A percentile compares a stretch with the other conserved stretches of the same genome.
phyloP scores from a whole-genome alignment of 768 basidiomycete species.

The Hirschioporus abietinus region DNA sequence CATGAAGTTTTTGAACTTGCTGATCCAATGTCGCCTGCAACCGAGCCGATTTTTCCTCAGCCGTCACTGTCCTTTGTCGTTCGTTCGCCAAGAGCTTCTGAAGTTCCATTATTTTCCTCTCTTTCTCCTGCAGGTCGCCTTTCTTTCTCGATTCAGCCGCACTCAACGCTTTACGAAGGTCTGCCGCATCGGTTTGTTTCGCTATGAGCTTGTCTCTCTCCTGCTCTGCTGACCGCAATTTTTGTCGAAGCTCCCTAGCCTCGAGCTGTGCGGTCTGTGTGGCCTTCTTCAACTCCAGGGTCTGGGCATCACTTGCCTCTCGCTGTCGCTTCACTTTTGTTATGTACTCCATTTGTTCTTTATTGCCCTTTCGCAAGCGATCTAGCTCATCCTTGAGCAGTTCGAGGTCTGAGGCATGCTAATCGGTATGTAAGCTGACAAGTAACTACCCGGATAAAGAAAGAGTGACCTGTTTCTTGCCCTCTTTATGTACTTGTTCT shows the following conservation, averaged over 20 bases:
- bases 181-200: conserved; percentile 47
- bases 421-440: conserved; percentile 6
- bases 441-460: background rate
- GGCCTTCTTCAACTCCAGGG: conserved; percentile 56
- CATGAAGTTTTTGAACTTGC: conserved; percentile 33
- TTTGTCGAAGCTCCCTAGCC: conserved; percentile 55
- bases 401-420: conserved; percentile 63
- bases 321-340: conserved; percentile 64
- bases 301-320: conserved; percentile 47
- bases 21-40: conserved; percentile 30
- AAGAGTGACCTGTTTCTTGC: conserved; percentile 55
- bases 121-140: conserved; percentile 52
- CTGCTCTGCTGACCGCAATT: conserved; percentile 52
- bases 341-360: conserved; percentile 46
- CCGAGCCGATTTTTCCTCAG: conserved; percentile 42
- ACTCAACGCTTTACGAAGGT: conserved; percentile 46
- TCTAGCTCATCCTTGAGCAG: conserved; percentile 52
- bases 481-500: conserved; percentile 56
- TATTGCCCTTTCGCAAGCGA: conserved; percentile 38
- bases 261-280: conserved; percentile 49
- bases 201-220: conserved; percentile 46
- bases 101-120: conserved; percentile 49
- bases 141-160: conserved; percentile 42
- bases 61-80: conserved; percentile 42
- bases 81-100: conserved; percentile 48